These are phyloP conservation scores for Mucor ambiguus DNA, from an alignment of 371 early-diverging fungal genomes.

Conservation along the genomic window DNA sequence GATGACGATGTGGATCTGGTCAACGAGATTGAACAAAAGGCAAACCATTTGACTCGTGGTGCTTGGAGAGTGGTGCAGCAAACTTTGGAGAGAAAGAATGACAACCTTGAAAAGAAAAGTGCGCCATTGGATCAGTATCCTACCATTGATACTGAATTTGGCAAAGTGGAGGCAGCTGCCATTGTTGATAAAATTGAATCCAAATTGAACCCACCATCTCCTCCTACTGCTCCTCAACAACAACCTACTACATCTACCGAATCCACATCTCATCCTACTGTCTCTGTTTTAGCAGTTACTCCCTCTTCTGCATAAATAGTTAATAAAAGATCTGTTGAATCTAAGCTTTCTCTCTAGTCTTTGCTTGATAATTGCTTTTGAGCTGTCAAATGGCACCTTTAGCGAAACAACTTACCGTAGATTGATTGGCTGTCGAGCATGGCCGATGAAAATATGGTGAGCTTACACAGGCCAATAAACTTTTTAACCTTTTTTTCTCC, in stretches of 20 bases:
- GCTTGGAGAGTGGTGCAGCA: slow-evolving; percentile 34
- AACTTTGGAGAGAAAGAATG: slow-evolving; percentile 19
- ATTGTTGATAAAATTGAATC: slow-evolving; percentile 25
- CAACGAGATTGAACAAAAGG: slow-evolving; percentile 21
- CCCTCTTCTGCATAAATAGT: not conserved
- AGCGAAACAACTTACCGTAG: too few species aligned
- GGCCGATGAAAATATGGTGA: not conserved
- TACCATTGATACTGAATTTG: slow-evolving; percentile 38
- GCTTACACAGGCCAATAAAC: not conserved
- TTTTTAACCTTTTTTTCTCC: not conserved
- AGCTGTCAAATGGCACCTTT: not conserved
- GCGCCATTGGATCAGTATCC: not conserved
- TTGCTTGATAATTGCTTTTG: not conserved
- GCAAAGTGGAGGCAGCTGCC: slow-evolving; percentile 28
- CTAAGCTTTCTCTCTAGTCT: not conserved
- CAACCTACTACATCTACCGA: not conserved
- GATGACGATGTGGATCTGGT: slow-evolving; percentile 25
- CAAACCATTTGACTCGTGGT: slow-evolving; percentile 34
- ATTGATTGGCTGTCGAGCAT: not conserved
- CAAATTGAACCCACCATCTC: slow-evolving; percentile 1
- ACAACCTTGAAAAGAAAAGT: slow-evolving; percentile 5
- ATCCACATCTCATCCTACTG: not conserved
- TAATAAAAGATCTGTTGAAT: not conserved
- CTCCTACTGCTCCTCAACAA: not conserved
- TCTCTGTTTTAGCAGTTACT: not conserved